Evolutionary conservation across 768 basidiomycete genomes (phyloP).

Genomic region (Mycena rebaudengoi): DNA sequence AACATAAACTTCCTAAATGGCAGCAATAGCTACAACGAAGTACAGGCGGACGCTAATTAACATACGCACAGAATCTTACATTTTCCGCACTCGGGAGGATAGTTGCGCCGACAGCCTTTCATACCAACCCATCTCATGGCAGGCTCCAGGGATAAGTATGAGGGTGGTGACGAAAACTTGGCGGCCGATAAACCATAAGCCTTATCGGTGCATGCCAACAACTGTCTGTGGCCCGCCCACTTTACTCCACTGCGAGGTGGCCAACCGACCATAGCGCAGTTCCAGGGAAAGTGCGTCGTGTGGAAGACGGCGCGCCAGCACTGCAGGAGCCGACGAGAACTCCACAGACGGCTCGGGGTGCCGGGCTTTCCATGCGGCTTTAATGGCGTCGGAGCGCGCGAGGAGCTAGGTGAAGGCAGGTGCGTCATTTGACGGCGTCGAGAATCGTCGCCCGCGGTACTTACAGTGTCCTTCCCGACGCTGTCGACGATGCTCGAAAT

Average conservation of each 20-base stretch:
- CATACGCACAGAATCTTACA: too few species aligned
- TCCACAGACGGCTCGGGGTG: constrained; percentile 42
- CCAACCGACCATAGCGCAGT: constrained; percentile 72
- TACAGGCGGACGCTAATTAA: too few species aligned
- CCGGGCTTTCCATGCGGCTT: constrained; percentile 79
- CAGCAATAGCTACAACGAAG: too few species aligned
- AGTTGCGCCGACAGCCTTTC: too few species aligned
- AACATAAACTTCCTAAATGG: too few species aligned
- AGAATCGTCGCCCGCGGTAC: constrained; percentile 41
- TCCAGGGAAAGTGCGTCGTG: constrained; percentile 42
- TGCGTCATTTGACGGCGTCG: constrained; percentile 18
- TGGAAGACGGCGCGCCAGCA: constrained; percentile 33
- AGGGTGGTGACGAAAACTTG: too few species aligned
- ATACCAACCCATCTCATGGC: too few species aligned
- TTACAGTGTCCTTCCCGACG: constrained; percentile 86
- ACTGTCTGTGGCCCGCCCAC: constrained; percentile 72
- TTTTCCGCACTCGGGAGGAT: too few species aligned
- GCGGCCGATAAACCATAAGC: too few species aligned
- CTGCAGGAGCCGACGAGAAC: constrained; percentile 32
- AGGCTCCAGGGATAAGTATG: too few species aligned
- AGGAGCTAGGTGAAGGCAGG: constrained; percentile 67
- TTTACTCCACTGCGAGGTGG: constrained; percentile 74
- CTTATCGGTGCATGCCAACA: constrained; percentile 62
- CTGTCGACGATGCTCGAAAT: constrained; percentile 93
- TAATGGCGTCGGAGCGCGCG: constrained; percentile 67